Percentiles rank a stretch among this genome's conserved stretches.
Evolutionary conservation across 768 basidiomycete species (phyloP).

Genomic region (Mycena filopes): DNA sequence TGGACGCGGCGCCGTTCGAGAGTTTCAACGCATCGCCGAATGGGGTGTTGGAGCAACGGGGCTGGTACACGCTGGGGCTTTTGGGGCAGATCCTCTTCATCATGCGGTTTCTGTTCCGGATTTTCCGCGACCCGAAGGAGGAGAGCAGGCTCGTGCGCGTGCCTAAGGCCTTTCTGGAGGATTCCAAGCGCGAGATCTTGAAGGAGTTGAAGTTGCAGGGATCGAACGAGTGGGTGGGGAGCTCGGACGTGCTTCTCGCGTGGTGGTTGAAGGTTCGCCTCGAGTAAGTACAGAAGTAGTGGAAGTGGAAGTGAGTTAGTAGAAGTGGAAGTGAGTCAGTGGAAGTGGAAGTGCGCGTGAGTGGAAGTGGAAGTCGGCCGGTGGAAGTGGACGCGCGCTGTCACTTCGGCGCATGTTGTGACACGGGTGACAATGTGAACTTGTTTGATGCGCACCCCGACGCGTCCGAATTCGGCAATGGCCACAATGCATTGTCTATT

Average conservation of each 20-base stretch:
- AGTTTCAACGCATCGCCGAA: background rate
- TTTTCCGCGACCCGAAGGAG: slow-evolving; percentile 21
- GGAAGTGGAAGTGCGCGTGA: background rate
- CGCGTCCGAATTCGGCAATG: background rate
- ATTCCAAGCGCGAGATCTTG: slow-evolving; percentile 14
- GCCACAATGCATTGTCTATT: background rate
- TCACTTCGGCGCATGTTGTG: background rate
- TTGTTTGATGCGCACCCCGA: background rate
- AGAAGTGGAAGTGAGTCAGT: background rate
- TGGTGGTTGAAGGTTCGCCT: slow-evolving; percentile 27
- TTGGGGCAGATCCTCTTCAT: slow-evolving; percentile 13
- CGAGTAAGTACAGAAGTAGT: background rate
- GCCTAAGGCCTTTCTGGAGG: slow-evolving; percentile 23
- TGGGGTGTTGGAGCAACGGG: background rate
- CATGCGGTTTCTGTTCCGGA: slow-evolving; percentile 6
- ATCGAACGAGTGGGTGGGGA: slow-evolving; percentile 28
- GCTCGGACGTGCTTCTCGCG: slow-evolving; percentile 25
- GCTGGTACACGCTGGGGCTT: slow-evolving; percentile 22
- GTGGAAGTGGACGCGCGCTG: background rate
- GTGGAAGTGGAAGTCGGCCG: slow-evolving; percentile 1
- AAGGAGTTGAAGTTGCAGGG: slow-evolving; percentile 15
- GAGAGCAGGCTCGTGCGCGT: slow-evolving; percentile 3
- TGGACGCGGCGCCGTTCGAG: slow-evolving; percentile 5
- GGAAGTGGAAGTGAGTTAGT: background rate
- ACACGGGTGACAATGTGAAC: background rate